Base-by-base conservation (phyloP, 2,329 filamentous ascomycete species). In the Fusarium sp. region DNA sequence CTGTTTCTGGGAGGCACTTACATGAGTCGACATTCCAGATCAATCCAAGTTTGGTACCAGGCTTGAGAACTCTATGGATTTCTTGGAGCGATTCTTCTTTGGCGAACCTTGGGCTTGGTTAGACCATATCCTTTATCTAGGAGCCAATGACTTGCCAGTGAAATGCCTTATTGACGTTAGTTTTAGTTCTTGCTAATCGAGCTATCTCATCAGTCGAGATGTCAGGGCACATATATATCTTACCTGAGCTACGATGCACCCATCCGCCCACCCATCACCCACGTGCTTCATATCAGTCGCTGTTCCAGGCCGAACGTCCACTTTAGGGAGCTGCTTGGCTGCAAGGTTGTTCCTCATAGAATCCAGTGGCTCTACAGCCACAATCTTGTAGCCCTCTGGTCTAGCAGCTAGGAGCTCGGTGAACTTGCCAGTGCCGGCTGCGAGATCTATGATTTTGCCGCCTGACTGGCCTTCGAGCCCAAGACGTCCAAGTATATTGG, bases 1-100 rank as follows among this genome's bases (percentile, higher is more conserved):
- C 10, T 34, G n/a, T 41, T 25, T 34, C 23, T 42, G 11, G 30
- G 32, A 41, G 53, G 21, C 11, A 25, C 16, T 85, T 79, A 90
- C 90, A 92, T 69, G 92, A 89, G 76, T 93, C 90, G 63, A 90
- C 82, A 72, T 93, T 93, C 91, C 92, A 93, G 55, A 93, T 89
- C 77, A 92, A 78, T 16, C 88, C 91, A 28, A 93, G 82, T 28
- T 83, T 82, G 9, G 86, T 86, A 9, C 85, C 85, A 1, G 88
- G 88, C 73, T 85, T 86, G 49, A 93, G 79, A 0, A 91, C 85
- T 48, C 90, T 86, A 70, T 88, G 85, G n/a, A 93, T 90, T 72
- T 93, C 90, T 47, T 82, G 78, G 28, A 94, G 80, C 0, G 90
- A 82, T 37, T 87, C 84, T 43, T 85, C 80, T 55, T 85, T 91